phyloP scores from a whole-genome alignment of 1,284 basidiomycete species.

The Takashimella koratensis region DNA sequence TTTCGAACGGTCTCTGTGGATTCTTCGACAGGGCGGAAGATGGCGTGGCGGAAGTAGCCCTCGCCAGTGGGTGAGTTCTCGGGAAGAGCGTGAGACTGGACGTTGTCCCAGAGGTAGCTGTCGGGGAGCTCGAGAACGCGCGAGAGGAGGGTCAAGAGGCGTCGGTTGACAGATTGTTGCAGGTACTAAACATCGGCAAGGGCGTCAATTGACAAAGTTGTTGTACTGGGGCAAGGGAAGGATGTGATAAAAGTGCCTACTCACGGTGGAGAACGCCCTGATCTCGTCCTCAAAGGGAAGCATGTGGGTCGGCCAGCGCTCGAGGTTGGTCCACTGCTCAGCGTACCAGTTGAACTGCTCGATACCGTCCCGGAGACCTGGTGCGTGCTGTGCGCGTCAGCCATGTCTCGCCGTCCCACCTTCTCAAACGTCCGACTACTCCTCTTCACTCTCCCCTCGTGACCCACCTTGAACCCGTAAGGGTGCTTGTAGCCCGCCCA shows the following conservation, averaged over 20 bases:
- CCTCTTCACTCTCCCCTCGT: not conserved
- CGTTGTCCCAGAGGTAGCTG: constrained; percentile 49
- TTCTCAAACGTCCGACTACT: too few species aligned
- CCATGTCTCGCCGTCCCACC: too few species aligned
- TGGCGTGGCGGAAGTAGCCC: constrained; percentile 50
- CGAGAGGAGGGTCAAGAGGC: constrained; percentile 49
- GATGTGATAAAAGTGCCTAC: constrained; percentile 29
- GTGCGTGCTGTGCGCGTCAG: constrained; percentile 22
- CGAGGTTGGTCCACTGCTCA: constrained; percentile 29
- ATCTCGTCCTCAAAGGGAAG: constrained; percentile 47
- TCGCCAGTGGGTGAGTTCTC: constrained; percentile 42
- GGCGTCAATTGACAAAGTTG: not conserved
- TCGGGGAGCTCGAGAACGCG: constrained; percentile 50
- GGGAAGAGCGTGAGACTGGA: constrained; percentile 47
- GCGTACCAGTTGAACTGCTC: constrained; percentile 51
- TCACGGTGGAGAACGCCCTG: constrained; percentile 44
- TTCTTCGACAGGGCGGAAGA: constrained; percentile 48
- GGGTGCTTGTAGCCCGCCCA: constrained; percentile 51
- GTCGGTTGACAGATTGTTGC: constrained; percentile 36
- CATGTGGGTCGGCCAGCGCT: constrained; percentile 26
- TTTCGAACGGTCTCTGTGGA: constrained; percentile 38
- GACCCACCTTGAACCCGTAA: constrained; percentile 44
- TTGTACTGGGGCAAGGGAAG: not conserved
- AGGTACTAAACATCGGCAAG: too few species aligned
- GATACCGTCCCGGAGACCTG: constrained; percentile 47